Evolutionary conservation across 139 green algal genomes (phyloP), one percentile per base, ranked within the genome.

Genomic region (Chlamydomonas sp.): DNA sequence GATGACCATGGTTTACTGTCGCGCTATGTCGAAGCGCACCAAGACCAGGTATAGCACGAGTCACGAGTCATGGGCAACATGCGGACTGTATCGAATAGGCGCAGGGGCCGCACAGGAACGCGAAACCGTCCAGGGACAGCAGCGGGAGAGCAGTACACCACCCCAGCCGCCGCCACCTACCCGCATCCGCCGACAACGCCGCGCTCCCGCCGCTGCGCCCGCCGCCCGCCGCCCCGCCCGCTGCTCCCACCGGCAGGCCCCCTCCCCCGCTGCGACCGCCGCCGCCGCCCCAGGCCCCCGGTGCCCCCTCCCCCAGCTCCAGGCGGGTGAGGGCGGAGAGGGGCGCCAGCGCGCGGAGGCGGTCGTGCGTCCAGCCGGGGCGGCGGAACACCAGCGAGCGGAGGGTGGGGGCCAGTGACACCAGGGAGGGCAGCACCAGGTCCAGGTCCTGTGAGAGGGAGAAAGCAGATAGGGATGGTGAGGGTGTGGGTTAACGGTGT

Each of bases 251-350:
- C 74, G 49, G 49, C n/a, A 3, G n/a, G 71, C 71, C 68, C 68
- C 62, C 31, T 49, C 31, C 31, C 0, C 31, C 31, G 31, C 31
- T 49, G 31, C 31, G 31, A 49, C 31, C 31, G 31, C 31, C 31
- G 31, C 31, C 31, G 31, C 31, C 31, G 31, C 31, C 31, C 31
- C 31, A 49, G 31, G 31, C 31, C 31, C 31, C 31, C 31, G 31
- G 31, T 49, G 31, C 31, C 31, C 31, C 31, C 4, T 78, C 60
- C 5, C 80, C 69, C 5, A 86, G 3, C 80, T 78, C 80, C 58
- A 86, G 60, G 17, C 80, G 18, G 1, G 80, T 86, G 6, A 86
- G 80, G 68, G 68, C 80, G 59, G 15, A n/a, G 16, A 86, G 80
- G 2, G 80, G 68, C 5, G 80, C 68, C 68, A 86, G 80, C 8